Evolutionary conservation across 2,329 filamentous ascomycete genomes (phyloP).

Genomic region (Fusarium sp.): DNA sequence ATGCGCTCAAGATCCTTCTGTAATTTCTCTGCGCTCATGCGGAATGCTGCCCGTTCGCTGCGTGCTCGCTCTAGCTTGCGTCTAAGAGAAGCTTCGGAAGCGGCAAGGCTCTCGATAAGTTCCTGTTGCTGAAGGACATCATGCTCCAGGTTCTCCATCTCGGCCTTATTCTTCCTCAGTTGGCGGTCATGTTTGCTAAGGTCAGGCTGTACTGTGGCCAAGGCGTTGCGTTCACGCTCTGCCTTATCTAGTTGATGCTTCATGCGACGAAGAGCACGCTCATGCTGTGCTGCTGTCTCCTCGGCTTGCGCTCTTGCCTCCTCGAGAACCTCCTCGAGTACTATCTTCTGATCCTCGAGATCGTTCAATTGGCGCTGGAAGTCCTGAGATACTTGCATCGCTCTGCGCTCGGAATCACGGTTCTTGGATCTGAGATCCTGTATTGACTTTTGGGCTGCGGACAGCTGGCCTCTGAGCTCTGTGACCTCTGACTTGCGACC

Average conservation of each 20-base stretch:
- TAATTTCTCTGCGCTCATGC: slow-evolving; percentile 63
- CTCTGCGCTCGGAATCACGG: slow-evolving; percentile 61
- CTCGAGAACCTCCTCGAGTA: slow-evolving; percentile 67
- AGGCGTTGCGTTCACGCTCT: slow-evolving; percentile 56
- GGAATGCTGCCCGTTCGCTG: slow-evolving; percentile 68
- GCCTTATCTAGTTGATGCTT: slow-evolving; percentile 62
- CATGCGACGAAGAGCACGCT: slow-evolving; percentile 54
- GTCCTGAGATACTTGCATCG: slow-evolving; percentile 53
- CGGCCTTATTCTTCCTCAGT: slow-evolving; percentile 69
- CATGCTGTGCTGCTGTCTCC: slow-evolving; percentile 56
- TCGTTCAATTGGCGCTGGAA: slow-evolving; percentile 65
- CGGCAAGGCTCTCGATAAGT: slow-evolving; percentile 65
- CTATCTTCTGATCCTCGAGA: slow-evolving; percentile 66
- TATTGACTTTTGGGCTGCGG: slow-evolving; percentile 66
- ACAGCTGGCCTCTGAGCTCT: slow-evolving; percentile 68
- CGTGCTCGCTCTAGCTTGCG: slow-evolving; percentile 75
- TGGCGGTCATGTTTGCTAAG: slow-evolving; percentile 65
- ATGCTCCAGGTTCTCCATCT: slow-evolving; percentile 75
- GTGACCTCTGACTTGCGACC: slow-evolving; percentile 65
- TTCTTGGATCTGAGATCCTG: slow-evolving; percentile 62
- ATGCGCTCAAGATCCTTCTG: slow-evolving; percentile 60
- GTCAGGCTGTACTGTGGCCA: slow-evolving; percentile 49
- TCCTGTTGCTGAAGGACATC: slow-evolving; percentile 75
- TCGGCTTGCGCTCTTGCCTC: slow-evolving; percentile 62
- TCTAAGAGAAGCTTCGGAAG: slow-evolving; percentile 68